These are phyloP conservation scores for Rhizophagus clarus DNA, from an alignment of 192 early-diverging fungal genomes.

Conservation along the genomic window DNA sequence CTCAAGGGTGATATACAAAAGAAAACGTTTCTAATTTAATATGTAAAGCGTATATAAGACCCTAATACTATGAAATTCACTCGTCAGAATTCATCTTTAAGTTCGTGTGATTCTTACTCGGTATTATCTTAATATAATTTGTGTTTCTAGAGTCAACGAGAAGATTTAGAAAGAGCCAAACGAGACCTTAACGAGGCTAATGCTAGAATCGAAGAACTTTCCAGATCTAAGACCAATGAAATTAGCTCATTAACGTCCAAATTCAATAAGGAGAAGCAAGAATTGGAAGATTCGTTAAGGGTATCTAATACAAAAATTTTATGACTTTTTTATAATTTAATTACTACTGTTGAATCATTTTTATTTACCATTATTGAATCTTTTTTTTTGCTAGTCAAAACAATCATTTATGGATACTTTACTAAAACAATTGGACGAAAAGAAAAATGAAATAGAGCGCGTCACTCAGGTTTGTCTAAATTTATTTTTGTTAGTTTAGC, in stretches of 20 bases:
- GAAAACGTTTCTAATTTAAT: too few relatives aligned
- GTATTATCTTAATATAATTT: background rate
- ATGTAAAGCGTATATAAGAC: too few relatives aligned
- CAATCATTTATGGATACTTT: constrained; percentile 28
- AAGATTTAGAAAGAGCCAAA: constrained; percentile 79
- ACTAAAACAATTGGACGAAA: constrained; percentile 15
- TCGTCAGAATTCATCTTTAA: background rate
- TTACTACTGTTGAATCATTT: background rate
- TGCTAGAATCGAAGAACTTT: constrained; percentile 73
- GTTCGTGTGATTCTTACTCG: background rate
- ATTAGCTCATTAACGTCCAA: constrained; percentile 76
- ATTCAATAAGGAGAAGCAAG: constrained; percentile 83
- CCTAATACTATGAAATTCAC: background rate
- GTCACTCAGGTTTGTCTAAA: constrained; percentile 20
- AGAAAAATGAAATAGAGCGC: constrained; percentile 24
- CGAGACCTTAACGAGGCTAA: constrained; percentile 81
- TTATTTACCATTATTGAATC: background rate
- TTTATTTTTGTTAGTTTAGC: background rate
- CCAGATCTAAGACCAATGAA: constrained; percentile 81
- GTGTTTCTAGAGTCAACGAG: constrained; percentile 64
- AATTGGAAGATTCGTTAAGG: constrained; percentile 68
- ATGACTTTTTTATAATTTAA: constrained; percentile 4
- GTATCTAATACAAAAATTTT: constrained; percentile 24
- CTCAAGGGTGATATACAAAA: too few relatives aligned
- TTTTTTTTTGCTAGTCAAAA: background rate